Base-by-base conservation (phyloP, 2,329 filamentous ascomycete species). In the Amauroascus verrucosus region DNA sequence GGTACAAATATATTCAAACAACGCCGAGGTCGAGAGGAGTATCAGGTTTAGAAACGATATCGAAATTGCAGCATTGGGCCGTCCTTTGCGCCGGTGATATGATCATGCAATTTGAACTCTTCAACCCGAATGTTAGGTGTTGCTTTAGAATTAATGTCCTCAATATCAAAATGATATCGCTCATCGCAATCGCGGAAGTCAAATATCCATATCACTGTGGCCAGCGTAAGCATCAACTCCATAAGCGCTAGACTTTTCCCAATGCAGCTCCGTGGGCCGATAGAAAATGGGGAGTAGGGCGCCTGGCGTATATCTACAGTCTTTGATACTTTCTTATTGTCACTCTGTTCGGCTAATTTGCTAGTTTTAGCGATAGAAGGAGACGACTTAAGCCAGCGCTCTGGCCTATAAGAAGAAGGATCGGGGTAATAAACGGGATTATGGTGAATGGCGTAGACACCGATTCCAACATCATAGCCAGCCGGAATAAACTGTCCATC, bases 201-300 rank as follows among this genome's bases (percentile, higher is more conserved):
- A 61, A 70, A 70, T 22, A 67, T 60, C 58, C 67, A 72, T 35
- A 71, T 54, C 54, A 71, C 47, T 26, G 63, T 62, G 9, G 69
- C 70, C 41, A 72, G 53, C 6, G 69, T 69, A 50, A 70, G 53
- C 16, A 63, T 62, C 62, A 72, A 65, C 56, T 73, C 70, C 63
- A 70, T 67, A 47, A 71, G 64, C 1, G 71, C 71, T 65, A 73
- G 65, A 32, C 65, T 64, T 59, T 72, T 72, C 6, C 70, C 71
- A 54, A 71, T 67, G 50, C 71, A 73, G 1, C 70, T 69, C 1
- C 70, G 64, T 1, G 67, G 68, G 0, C 71, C 71, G 32, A 72
- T 67, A 35, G 66, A 69, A 48, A 73, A 73, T 6, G 57, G 33
- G 13, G 40, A 54, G 35, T 57, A 59, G 6, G 56, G 53, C 26